These are phyloP conservation scores for Xylaria venustula DNA, from an alignment of 495 filamentous ascomycete genomes.

Conservation along the genomic window DNA sequence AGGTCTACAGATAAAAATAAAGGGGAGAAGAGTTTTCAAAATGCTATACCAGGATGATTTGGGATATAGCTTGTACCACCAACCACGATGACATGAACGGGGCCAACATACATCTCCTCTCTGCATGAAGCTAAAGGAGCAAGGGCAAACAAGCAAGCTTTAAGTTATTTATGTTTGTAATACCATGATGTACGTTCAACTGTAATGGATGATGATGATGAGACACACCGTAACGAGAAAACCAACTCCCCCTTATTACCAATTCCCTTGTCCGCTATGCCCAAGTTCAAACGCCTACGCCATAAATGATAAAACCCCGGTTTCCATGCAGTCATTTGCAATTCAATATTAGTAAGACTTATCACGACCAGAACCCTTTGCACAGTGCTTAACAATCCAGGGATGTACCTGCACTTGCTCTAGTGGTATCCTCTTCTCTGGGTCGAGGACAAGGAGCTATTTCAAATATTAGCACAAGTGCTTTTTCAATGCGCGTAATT, in stretches of 20 bases:
- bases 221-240: not conserved
- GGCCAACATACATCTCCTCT: not conserved
- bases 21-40: not conserved
- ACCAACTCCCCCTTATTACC: constrained; percentile 10
- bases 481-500: not conserved
- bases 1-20: constrained; percentile 73
- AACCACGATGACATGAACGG: not conserved
- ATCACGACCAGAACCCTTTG: constrained; percentile 68
- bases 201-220: not conserved
- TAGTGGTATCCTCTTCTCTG: constrained; percentile 86
- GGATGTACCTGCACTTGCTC: constrained; percentile 89
- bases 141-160: not conserved
- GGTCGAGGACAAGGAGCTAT: constrained; percentile 88
- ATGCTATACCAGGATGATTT: not conserved
- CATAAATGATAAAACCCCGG: constrained; percentile 18
- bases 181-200: constrained; percentile 7
- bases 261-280: constrained; percentile 15
- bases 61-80: constrained; percentile 7
- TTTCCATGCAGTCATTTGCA: constrained; percentile 1
- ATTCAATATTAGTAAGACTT: constrained; percentile 23
- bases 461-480: constrained; percentile 13
- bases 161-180: not conserved
- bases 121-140: not conserved
- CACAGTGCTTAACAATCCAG: constrained; percentile 97
- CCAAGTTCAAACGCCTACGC: constrained; percentile 18